Percentiles rank a stretch among this genome's conserved stretches.
phyloP scores from a whole-genome alignment of 371 early-diverging fungal species.

The Lichtheimia ramosa region DNA sequence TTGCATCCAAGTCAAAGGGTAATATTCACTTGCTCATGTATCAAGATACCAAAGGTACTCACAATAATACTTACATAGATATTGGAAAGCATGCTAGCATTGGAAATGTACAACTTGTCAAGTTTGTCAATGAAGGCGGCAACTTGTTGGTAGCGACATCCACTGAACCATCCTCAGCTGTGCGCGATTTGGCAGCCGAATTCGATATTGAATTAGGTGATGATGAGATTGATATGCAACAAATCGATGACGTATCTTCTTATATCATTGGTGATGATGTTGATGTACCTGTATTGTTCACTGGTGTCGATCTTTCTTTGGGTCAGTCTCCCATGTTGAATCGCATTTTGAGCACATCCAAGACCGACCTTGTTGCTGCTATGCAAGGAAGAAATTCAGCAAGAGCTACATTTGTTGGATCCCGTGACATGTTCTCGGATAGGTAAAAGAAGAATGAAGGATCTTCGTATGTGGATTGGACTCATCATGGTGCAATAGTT shows the following conservation, averaged over 20 bases:
- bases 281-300: constrained; percentile 64
- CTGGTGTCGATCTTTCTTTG: constrained; percentile 75
- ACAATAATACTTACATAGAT: constrained; percentile 9
- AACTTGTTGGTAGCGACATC: constrained; percentile 80
- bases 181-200: constrained; percentile 83
- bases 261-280: constrained; percentile 13
- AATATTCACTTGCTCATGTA: background rate
- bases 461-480: background rate
- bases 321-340: constrained; percentile 59
- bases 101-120: constrained; percentile 61
- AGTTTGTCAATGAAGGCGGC: constrained; percentile 91
- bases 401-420: constrained; percentile 83
- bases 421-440: constrained; percentile 79
- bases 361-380: constrained; percentile 69
- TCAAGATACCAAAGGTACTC: too few relatives aligned
- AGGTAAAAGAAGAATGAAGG: constrained; percentile 26
- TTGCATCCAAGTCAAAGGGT: constrained; percentile 69
- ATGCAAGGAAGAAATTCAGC: constrained; percentile 91
- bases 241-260: background rate
- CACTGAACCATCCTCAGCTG: constrained; percentile 59
- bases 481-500: constrained; percentile 7
- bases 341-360: constrained; percentile 59
- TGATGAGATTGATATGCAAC: background rate
- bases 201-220: constrained; percentile 83
- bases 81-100: constrained; percentile 49